A percentile compares a stretch with the other conserved stretches of the same genome.
phyloP scores from a whole-genome alignment of 139 green algal species.

The Coccomyxa sp. region DNA sequence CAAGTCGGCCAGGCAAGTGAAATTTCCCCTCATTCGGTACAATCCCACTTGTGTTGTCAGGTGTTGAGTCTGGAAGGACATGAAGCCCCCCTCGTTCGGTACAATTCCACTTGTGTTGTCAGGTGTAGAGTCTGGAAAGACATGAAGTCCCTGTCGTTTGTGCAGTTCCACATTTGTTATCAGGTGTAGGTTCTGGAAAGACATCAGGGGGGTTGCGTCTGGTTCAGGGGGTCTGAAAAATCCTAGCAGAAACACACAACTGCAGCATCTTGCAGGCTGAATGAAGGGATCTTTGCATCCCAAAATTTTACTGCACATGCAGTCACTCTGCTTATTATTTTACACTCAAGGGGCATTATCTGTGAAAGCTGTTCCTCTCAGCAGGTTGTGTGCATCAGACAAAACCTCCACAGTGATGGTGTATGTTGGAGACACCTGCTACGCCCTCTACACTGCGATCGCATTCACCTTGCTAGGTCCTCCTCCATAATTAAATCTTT shows the following conservation, averaged over 20 bases:
- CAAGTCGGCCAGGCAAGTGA: not conserved
- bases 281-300: too few relatives aligned
- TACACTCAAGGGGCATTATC: too few relatives aligned
- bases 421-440: conserved; percentile 3
- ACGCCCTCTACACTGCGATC: not conserved
- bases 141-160: not conserved
- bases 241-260: too few relatives aligned
- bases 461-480: too few relatives aligned
- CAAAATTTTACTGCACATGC: too few relatives aligned
- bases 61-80: not conserved
- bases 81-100: not conserved
- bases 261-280: too few relatives aligned
- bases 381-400: not conserved
- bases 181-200: not conserved
- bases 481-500: too few relatives aligned
- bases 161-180: not conserved
- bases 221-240: too few relatives aligned
- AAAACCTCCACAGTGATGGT: not conserved
- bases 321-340: too few relatives aligned
- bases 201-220: too few relatives aligned
- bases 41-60: not conserved
- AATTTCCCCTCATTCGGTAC: not conserved
- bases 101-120: not conserved
- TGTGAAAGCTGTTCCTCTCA: too few relatives aligned
- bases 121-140: not conserved